Conservation (phyloP, 768 basidiomycete genomes). For the Filobasidium floriforme region DNA sequence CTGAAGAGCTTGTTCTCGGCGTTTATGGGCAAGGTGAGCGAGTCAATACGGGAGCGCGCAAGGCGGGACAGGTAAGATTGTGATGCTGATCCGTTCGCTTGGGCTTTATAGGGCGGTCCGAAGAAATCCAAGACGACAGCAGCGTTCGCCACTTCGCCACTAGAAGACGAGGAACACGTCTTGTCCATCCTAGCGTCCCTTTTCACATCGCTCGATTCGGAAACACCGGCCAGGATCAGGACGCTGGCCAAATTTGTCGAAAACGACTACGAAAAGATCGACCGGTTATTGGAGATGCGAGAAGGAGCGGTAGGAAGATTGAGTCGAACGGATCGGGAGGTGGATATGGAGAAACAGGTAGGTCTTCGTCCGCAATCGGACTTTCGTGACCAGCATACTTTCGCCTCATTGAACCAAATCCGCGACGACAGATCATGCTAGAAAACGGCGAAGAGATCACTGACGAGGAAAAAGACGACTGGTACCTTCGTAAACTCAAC, state of each 20-base stretch:
- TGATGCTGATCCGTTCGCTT: not conserved
- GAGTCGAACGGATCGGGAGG: conserved; percentile 57
- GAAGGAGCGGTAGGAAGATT: conserved; percentile 62
- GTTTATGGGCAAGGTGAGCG: conserved; percentile 94
- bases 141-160: conserved; percentile 48
- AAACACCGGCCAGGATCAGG: conserved; percentile 71
- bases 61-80: not conserved
- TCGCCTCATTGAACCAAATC: not conserved
- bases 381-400: conserved; percentile 2
- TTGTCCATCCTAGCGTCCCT: conserved; percentile 87
- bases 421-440: conserved; percentile 50
- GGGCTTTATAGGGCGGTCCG: conserved; percentile 24
- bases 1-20: conserved; percentile 82
- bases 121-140: conserved; percentile 60
- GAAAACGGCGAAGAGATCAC: conserved; percentile 56
- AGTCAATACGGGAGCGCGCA: conserved; percentile 21
- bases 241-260: conserved; percentile 91
- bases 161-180: conserved; percentile 77
- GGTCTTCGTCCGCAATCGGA: conserved; percentile 22
- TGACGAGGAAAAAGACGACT: conserved; percentile 61
- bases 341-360: conserved; percentile 64
- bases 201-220: conserved; percentile 79
- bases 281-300: conserved; percentile 80
- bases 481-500: conserved; percentile 80
- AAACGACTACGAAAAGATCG: conserved; percentile 82